Base-by-base conservation (phyloP, 768 basidiomycete species). In the Hydnomerulius pinastri region DNA sequence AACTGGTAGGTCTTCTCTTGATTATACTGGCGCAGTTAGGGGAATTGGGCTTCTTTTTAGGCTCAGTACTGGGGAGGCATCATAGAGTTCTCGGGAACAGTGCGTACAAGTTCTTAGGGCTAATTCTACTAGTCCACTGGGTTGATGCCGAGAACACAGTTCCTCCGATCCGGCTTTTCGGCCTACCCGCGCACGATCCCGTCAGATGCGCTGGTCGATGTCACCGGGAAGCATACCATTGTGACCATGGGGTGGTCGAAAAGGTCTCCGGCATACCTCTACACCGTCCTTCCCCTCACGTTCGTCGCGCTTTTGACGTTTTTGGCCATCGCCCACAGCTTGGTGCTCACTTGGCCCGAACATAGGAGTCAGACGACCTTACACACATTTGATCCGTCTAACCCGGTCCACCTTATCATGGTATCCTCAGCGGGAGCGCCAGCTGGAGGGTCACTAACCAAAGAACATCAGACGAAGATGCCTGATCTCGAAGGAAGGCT, bases 211-310 rank as follows among this genome's bases (percentile, higher is more conserved):
- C 4, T 47, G 40, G 45, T 32, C 11, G 39, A 40, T n/a, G 25
- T 53, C n/a, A 48, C 30, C 27, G 46, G 46, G 13, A 43, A 32
- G 10, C 37, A 36, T 12, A 36, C n/a, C 1, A 29, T 50, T 7
- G 18, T 27, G 8, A 50, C 45, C 17, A 43, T 50, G 41, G 48
- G 45, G 2, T 50, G 49, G 46, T 12, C 29, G 33, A 37, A 39
- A 10, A 27, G 45, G 12, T 37, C 35, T 6, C 13, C 17, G n/a
- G 39, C 25, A 18, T 47, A 43, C 29, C 27, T 50, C 13, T 50
- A 50, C 18, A 28, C 41, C 29, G 12, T 55, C 24, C 20, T 55
- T 8, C 54, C 49, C 1, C 17, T 50, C n/a, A 38, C 46, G 2
- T 4, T 48, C 13, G 29, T 47, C 9, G 29, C 25, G 2, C 4